These are phyloP conservation scores for Myxozyma melibiosi DNA, from an alignment of 805 yeast genomes.

Conservation along the genomic window DNA sequence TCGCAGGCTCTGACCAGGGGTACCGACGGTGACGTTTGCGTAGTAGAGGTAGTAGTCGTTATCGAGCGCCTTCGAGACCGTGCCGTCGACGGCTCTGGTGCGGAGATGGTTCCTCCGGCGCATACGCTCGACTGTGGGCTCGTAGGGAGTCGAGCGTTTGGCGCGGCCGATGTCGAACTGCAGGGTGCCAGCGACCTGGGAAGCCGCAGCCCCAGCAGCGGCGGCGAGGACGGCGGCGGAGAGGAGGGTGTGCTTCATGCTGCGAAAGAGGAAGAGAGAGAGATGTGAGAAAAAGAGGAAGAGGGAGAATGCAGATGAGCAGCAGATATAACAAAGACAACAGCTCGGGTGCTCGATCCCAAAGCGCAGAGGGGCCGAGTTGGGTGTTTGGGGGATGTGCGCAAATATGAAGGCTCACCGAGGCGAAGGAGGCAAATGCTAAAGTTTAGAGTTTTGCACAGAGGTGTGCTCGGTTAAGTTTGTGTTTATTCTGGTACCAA, in stretches of 20 bases:
- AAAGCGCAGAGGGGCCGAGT: no score
- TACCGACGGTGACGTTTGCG: slow-evolving; percentile 52
- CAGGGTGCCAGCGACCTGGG: slow-evolving; percentile 13
- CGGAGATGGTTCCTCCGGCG: slow-evolving; percentile 15
- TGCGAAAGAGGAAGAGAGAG: background rate
- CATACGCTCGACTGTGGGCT: slow-evolving; percentile 10
- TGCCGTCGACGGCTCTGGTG: slow-evolving; percentile 9
- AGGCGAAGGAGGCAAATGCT: no score
- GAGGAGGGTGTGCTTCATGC: background rate
- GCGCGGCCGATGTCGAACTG: slow-evolving; percentile 25
- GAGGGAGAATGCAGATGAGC: background rate
- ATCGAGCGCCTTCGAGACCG: slow-evolving; percentile 26
- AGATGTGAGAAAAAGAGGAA: background rate
- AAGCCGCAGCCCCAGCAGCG: slow-evolving; percentile 6
- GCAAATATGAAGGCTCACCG: no score
- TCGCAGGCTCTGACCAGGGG: slow-evolving; percentile 54
- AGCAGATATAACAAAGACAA: no score
- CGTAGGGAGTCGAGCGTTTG: slow-evolving; percentile 4
- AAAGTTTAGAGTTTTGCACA: no score
- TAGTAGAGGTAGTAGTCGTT: slow-evolving; percentile 36
- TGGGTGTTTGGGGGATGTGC: no score
- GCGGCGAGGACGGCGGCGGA: slow-evolving; percentile 13
- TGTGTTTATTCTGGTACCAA: no score
- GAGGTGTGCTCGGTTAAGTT: no score
- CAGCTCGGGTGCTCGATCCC: no score